Evolutionary conservation across 2,329 filamentous ascomycete species (phyloP).

Genomic region (Fusarium brachygibbosum): DNA sequence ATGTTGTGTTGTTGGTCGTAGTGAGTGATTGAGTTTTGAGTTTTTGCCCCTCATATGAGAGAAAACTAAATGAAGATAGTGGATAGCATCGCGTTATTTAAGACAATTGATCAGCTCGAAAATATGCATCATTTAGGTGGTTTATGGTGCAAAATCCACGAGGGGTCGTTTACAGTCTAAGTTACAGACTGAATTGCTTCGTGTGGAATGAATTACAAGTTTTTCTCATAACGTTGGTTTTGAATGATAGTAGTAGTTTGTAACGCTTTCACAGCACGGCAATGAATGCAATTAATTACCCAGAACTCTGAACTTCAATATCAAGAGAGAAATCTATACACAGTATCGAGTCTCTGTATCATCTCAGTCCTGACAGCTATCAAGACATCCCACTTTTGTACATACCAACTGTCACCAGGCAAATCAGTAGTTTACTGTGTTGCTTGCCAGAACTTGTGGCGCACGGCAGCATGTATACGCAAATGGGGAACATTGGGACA

Average conservation of each 20-base stretch:
- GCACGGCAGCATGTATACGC: too few species aligned
- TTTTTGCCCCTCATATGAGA: slow-evolving; percentile 31
- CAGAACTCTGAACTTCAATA: too few species aligned
- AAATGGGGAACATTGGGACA: too few species aligned
- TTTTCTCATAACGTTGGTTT: too few species aligned
- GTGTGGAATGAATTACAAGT: background rate
- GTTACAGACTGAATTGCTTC: background rate
- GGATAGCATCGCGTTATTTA: slow-evolving; percentile 27
- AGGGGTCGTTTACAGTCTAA: background rate
- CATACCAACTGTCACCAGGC: too few species aligned
- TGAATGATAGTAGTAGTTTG: background rate
- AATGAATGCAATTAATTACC: too few species aligned
- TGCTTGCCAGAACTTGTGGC: too few species aligned
- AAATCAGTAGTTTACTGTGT: too few species aligned
- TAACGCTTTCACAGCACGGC: background rate
- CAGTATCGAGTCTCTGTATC: too few species aligned
- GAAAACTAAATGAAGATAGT: slow-evolving; percentile 32
- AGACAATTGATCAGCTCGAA: slow-evolving; percentile 5
- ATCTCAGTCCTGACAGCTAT: too few species aligned
- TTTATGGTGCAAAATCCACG: background rate
- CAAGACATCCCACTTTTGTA: too few species aligned
- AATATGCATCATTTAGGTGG: slow-evolving; percentile 10
- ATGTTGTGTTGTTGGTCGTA: slow-evolving; percentile 1
- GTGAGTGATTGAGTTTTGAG: slow-evolving; percentile 21
- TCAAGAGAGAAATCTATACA: too few species aligned